Evolutionary conservation across 495 filamentous ascomycete genomes (phyloP).

Genomic region (Staphylotrichum longicolle): DNA sequence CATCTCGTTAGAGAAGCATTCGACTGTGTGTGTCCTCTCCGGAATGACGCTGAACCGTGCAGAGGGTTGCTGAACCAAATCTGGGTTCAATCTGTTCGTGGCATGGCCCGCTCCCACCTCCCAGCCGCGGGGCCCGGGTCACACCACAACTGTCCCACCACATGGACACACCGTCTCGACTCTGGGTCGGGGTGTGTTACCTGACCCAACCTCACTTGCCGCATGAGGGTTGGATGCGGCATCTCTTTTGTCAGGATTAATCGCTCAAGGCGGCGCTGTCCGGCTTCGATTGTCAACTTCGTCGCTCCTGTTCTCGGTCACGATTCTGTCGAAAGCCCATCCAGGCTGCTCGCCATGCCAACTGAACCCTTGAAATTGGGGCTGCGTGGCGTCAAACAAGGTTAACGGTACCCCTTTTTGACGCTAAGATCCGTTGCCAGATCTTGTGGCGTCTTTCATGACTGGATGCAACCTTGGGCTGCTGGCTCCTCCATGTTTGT

Average conservation of each 20-base stretch:
- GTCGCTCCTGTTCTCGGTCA: background rate
- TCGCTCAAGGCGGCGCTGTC: too few species aligned
- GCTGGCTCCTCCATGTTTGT: background rate
- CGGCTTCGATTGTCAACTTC: background rate
- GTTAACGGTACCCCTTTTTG: constrained; percentile 22
- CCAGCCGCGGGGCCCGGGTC: background rate
- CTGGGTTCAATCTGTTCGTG: background rate
- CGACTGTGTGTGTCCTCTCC: background rate
- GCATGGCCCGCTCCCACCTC: background rate
- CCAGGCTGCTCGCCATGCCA: too few species aligned
- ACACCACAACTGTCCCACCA: background rate
- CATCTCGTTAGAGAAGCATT: constrained; percentile 4
- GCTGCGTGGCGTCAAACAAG: constrained; percentile 30
- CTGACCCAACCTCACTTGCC: background rate
- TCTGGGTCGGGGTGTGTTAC: constrained; percentile 17
- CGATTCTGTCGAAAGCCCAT: background rate
- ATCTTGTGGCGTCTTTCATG: constrained; percentile 14
- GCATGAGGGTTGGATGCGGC: background rate
- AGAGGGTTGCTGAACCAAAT: constrained; percentile 1
- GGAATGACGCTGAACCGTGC: background rate
- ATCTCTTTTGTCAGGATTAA: background rate
- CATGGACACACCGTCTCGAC: constrained; percentile 7
- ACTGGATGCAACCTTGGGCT: too few species aligned
- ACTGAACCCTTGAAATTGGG: background rate
- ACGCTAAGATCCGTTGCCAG: constrained; percentile 20